A percentile compares a stretch with the other conserved stretches of the same genome.
These are phyloP conservation scores for Coniella vitis DNA, from an alignment of 2,329 filamentous ascomycete genomes.

Conservation along the genomic window DNA sequence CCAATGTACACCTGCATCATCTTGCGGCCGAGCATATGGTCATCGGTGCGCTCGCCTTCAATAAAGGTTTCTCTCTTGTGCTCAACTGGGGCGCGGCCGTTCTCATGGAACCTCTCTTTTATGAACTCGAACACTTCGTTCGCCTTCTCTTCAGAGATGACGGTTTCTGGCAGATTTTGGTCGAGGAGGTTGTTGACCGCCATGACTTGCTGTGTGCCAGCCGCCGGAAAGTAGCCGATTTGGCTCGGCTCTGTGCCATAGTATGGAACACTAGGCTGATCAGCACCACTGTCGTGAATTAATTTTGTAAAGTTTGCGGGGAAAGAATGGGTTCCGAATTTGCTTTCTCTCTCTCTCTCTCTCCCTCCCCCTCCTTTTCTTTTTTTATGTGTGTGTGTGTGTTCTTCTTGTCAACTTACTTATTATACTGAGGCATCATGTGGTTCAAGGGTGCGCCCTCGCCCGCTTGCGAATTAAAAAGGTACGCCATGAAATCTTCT, in stretches of 20 bases:
- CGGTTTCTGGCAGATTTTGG: slow-evolving; percentile 69
- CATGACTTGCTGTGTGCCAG: slow-evolving; percentile 71
- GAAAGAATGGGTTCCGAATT: too few species aligned
- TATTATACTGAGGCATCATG: slow-evolving; percentile 38
- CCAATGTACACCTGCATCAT: slow-evolving; percentile 96
- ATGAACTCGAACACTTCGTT: slow-evolving; percentile 79
- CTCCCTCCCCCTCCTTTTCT: too few species aligned
- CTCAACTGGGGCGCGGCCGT: slow-evolving; percentile 64
- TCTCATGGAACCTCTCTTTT: slow-evolving; percentile 72
- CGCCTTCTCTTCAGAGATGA: slow-evolving; percentile 82
- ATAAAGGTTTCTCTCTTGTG: slow-evolving; percentile 71
- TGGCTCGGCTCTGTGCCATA: slow-evolving; percentile 40
- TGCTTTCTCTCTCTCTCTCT: too few species aligned
- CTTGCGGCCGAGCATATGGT: slow-evolving; percentile 69
- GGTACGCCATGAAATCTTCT: slow-evolving; percentile 78
- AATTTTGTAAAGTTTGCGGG: background rate
- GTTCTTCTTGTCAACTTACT: slow-evolving; percentile 38
- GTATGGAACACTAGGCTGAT: slow-evolving; percentile 43
- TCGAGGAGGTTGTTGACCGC: slow-evolving; percentile 81
- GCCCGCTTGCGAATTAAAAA: slow-evolving; percentile 65
- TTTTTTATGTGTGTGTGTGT: too few species aligned
- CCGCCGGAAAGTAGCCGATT: slow-evolving; percentile 50
- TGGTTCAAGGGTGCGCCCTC: slow-evolving; percentile 47
- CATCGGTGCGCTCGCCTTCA: slow-evolving; percentile 66
- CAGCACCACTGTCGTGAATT: slow-evolving; percentile 48